These are phyloP conservation scores for Strigomonas oncopelti DNA, from an alignment of 208 protist species.

Conservation along the genomic window DNA sequence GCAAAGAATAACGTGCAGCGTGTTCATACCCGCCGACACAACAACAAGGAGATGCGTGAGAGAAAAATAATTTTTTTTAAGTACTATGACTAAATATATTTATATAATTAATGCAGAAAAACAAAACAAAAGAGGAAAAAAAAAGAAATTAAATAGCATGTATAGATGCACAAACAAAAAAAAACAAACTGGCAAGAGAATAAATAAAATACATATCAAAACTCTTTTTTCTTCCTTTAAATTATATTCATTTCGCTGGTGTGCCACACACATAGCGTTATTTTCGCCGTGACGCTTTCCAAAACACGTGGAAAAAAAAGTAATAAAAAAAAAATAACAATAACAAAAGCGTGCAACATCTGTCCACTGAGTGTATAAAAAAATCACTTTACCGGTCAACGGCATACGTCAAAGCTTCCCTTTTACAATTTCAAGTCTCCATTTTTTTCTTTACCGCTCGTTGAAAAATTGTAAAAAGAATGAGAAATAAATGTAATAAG, in stretches of 20 bases:
- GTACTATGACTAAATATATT: background rate
- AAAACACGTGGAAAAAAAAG: too few relatives aligned
- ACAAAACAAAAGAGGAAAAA: background rate
- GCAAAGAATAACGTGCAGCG: slow-evolving; percentile 56
- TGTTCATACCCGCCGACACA: background rate
- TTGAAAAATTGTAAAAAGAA: background rate
- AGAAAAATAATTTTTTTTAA: background rate
- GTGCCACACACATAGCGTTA: too few relatives aligned
- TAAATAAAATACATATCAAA: background rate
- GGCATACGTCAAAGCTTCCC: too few relatives aligned
- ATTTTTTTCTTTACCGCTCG: too few relatives aligned
- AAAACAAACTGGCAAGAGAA: background rate
- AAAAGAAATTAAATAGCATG: background rate
- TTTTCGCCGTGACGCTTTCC: too few relatives aligned
- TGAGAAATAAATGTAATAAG: background rate
- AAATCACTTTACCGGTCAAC: too few relatives aligned
- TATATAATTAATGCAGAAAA: background rate
- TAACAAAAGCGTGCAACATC: background rate
- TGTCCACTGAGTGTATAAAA: too few relatives aligned
- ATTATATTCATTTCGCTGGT: too few relatives aligned
- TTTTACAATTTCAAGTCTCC: too few relatives aligned
- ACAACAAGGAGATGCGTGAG: background rate
- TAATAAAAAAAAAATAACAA: background rate
- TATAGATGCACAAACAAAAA: background rate
- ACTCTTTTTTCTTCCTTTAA: too few relatives aligned